Evolutionary conservation across 768 basidiomycete genomes (phyloP), one percentile per base, ranked within the genome.

Genomic region (Mycena albidolilacea): DNA sequence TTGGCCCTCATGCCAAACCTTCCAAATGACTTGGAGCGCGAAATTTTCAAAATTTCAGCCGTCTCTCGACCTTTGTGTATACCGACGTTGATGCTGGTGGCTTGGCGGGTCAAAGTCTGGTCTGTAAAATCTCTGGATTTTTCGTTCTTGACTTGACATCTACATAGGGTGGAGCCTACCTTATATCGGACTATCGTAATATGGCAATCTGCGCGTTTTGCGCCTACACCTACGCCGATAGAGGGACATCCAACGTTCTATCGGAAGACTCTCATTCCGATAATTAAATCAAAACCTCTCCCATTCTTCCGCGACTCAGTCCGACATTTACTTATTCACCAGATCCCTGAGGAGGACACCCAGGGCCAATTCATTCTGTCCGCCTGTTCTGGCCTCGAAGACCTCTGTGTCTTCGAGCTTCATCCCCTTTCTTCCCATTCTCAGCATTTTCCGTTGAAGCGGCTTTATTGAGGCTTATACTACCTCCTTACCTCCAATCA

Each of bases 81-180:
- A 23, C 61, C 61, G 9, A 30, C 14, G 10, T 21, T 62, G 21
- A 62, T 62, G 61, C 30, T 62, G 23, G 61, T 62, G 5, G 61
- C 61, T 14, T 62, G 61, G 61, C 23, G 43, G 14, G 43, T 62
- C 7, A 62, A 62, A 30, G 30, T 10, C 39, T 62, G 61, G 61
- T 62, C 6, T 11, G 61, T 41, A 6, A n/a, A 10, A 10, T 23
- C 5, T 46, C 8, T 44, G 21, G 21, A 21, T n/a, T 1, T 1
- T 39, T 30, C 5, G 5, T 43, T 39, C 23, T 8, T 44, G 38
- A 59, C 7, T 8, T 19, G 14, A 17, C 43, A 15, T 30, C 12
- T 19, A 62, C n/a, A n/a, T n/a, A n/a, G 61, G 61, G 41, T 62
- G 14, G 61, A 62, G 44, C 61, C 61, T 2, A 4, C 46, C 6